Evolutionary conservation across 2,329 filamentous ascomycete species (phyloP), one percentile per base, ranked within the genome.

Genomic region (Monosporascus sp.): DNA sequence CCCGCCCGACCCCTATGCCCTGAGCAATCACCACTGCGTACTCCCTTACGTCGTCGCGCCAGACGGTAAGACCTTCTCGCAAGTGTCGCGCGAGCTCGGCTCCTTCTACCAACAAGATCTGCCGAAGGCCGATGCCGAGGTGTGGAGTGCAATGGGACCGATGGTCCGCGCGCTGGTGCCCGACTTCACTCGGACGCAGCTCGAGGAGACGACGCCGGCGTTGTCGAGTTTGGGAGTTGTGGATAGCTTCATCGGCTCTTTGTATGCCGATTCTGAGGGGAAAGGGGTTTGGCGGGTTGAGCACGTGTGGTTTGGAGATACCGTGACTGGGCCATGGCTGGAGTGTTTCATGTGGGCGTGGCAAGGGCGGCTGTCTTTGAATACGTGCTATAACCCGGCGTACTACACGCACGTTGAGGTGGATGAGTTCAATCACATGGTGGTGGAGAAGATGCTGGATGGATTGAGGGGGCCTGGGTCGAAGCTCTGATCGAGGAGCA

Each of bases 291-390:
- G 53, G 53, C 37, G 27, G 38, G 17, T 55, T 24, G 39, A 47
- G 31, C 20, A 55, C 20, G 47, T 52, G 17, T 55, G 53, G 53
- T 49, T 55, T 34, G 50, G 50, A 3, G 47, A 55, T 42, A 55
- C 53, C 2, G 53, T 55, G 39, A 55, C 47, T 18, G 53, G 53
- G 20, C 53, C 53, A 3, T 55, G 53, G 53, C 31, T 55, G 15
- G 53, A 55, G 50, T 50, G 47, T 39, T 55, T 55, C 50, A 55
- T 55, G 53, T 55, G 53, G 53, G 42, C 53, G 39, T 55, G 53
- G 53, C 46, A 49, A 15, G 53, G 50, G 15, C 47, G 53, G 5
- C 34, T 55, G 20, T 52, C 53, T 15, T 17, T 55, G n/a, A 55
- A 52, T 27, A 52, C 50, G 2, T 55, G 53, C 50, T 55, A 50